These are phyloP conservation scores for Fusarium nelsonii DNA, from an alignment of 2,329 filamentous ascomycete species.

Conservation along the genomic window DNA sequence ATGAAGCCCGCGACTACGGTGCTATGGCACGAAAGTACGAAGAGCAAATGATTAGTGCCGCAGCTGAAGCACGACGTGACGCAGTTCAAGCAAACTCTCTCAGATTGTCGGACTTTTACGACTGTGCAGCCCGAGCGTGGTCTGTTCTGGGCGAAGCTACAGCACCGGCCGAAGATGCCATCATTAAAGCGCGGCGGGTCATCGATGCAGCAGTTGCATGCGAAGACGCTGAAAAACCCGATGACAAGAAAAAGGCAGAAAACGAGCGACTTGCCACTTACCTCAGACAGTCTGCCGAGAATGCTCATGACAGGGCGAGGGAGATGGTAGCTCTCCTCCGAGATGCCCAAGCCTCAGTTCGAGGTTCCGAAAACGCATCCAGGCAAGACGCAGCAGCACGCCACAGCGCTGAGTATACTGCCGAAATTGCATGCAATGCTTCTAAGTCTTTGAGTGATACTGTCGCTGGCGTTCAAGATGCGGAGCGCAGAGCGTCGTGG, in stretches of 20 bases:
- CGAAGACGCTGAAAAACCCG: conserved; percentile 27
- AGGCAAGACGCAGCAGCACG: conserved; percentile 25
- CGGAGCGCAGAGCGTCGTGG: conserved; percentile 17
- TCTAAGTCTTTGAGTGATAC: conserved; percentile 11
- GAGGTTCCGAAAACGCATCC: conserved; percentile 13
- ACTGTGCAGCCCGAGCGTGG: conserved; percentile 30
- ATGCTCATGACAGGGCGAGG: conserved; percentile 24
- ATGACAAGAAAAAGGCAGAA: conserved; percentile 26
- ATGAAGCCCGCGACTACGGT: conserved; percentile 20
- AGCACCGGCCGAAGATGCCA: conserved; percentile 27
- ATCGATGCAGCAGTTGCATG: conserved; percentile 23
- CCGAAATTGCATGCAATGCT: background rate
- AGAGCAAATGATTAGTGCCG: conserved; percentile 19
- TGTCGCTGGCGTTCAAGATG: conserved; percentile 15
- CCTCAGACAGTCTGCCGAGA: conserved; percentile 32
- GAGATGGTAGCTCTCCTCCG: conserved; percentile 27
- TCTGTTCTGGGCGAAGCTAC: conserved; percentile 29
- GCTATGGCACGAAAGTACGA: conserved; percentile 21
- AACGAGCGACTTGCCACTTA: conserved; percentile 15
- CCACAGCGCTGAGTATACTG: conserved; percentile 6
- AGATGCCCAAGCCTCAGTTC: conserved; percentile 20
- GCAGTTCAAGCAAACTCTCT: conserved; percentile 10
- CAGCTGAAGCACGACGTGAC: conserved; percentile 14
- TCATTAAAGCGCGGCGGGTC: conserved; percentile 27
- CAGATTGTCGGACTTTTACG: conserved; percentile 21